Evolutionary conservation across 768 basidiomycete genomes (phyloP).

Genomic region (Leucocoprinus birnbaumii): DNA sequence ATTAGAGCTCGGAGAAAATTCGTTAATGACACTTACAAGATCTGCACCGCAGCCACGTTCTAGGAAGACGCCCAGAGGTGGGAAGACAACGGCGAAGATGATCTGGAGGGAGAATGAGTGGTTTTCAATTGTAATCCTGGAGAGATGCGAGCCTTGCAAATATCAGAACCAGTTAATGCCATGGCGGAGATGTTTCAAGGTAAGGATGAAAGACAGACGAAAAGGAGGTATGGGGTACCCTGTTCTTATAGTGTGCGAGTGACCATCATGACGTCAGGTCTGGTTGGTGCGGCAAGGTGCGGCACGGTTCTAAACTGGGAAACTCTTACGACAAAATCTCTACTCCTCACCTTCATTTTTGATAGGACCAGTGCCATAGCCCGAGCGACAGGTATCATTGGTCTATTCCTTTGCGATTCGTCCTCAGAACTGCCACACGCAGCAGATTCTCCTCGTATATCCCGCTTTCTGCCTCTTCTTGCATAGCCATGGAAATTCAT

Average conservation of each 20-base stretch:
- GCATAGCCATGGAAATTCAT: slow-evolving; percentile 22
- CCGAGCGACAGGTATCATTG: no score
- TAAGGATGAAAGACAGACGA: neutral
- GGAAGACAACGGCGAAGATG: slow-evolving; percentile 64
- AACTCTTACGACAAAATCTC: no score
- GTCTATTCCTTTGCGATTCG: no score
- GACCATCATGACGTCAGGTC: slow-evolving; percentile 9
- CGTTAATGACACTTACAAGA: slow-evolving; percentile 44
- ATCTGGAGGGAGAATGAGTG: slow-evolving; percentile 31
- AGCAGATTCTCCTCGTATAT: no score
- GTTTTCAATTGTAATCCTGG: neutral
- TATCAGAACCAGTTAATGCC: slow-evolving; percentile 71
- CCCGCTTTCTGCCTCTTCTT: neutral
- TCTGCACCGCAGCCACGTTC: slow-evolving; percentile 83
- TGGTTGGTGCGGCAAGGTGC: neutral
- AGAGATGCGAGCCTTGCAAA: slow-evolving; percentile 62
- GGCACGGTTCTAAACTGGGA: no score
- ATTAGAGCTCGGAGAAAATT: slow-evolving; percentile 3
- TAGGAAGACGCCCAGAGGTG: slow-evolving; percentile 85
- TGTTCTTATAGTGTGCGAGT: slow-evolving; percentile 8
- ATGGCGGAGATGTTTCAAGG: slow-evolving; percentile 30
- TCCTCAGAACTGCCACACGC: no score
- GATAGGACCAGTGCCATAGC: no score
- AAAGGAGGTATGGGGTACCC: neutral
- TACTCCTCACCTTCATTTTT: no score